These are phyloP conservation scores for Tetradesmus obliquus DNA, from an alignment of 139 green algal species.

Conservation along the genomic window DNA sequence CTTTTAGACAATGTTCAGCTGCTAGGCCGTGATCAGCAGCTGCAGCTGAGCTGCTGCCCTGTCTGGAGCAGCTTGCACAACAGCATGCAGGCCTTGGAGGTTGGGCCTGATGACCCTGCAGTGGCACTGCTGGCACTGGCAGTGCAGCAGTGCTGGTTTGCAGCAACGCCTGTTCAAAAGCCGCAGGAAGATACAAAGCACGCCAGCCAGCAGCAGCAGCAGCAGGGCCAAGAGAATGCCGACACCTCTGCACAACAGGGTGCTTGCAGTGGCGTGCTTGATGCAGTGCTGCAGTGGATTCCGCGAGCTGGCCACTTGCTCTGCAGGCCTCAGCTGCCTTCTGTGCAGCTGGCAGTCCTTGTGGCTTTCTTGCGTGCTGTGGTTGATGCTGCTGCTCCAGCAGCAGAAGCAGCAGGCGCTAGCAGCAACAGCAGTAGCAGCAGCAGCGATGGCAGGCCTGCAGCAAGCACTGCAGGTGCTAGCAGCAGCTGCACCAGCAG, in stretches of 20 bases:
- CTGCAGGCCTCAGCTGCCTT: not conserved
- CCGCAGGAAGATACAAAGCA: too few relatives aligned
- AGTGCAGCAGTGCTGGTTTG: slow-evolving; percentile 14
- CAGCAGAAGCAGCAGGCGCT: not conserved
- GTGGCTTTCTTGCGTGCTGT: slow-evolving; percentile 12
- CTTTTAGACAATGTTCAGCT: not conserved
- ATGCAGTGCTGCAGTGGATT: not conserved
- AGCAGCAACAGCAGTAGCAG: slow-evolving; percentile 12
- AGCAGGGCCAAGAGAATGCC: not conserved
- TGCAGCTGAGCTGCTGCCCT: not conserved
- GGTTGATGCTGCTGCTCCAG: not conserved
- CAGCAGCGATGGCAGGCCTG: not conserved
- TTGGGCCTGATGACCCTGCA: not conserved
- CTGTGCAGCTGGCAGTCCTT: not conserved
- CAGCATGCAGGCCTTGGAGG: not conserved
- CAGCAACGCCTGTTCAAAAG: not conserved
- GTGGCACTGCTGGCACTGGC: not conserved
- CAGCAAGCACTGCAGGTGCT: not conserved
- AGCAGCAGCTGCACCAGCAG: not conserved
- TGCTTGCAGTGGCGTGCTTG: not conserved
- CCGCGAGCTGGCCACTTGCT: not conserved
- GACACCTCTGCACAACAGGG: not conserved
- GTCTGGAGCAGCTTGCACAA: not conserved
- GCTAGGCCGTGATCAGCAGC: not conserved
- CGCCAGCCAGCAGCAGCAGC: not conserved